These are phyloP conservation scores for Exophiala dermatitidis DNA, from an alignment of 2,329 filamentous ascomycete genomes.

Conservation along the genomic window DNA sequence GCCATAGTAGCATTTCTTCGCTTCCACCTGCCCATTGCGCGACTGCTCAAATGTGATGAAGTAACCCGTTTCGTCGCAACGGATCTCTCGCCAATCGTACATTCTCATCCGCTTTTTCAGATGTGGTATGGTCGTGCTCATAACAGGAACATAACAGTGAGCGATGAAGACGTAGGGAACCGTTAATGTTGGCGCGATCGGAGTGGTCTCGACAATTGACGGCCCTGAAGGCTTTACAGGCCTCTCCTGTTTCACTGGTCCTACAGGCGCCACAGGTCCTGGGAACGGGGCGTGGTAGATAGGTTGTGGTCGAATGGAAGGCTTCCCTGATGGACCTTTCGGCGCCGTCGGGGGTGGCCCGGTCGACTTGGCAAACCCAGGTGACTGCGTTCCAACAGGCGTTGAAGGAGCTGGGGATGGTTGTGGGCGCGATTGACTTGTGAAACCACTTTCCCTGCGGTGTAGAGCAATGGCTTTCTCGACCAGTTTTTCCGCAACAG, in stretches of 20 bases:
- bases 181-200: slow-evolving; percentile 62
- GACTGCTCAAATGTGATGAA: slow-evolving; percentile 85
- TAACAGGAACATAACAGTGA: slow-evolving; percentile 77
- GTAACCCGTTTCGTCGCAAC: slow-evolving; percentile 79
- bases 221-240: slow-evolving; percentile 31
- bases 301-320: slow-evolving; percentile 32
- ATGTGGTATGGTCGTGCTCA: slow-evolving; percentile 78
- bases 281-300: slow-evolving; percentile 29
- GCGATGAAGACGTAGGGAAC: slow-evolving; percentile 86
- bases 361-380: slow-evolving; percentile 42
- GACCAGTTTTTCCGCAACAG: slow-evolving; percentile 70
- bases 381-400: slow-evolving; percentile 28
- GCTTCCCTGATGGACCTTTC: slow-evolving; percentile 66
- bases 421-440: slow-evolving; percentile 28
- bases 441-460: slow-evolving; percentile 44
- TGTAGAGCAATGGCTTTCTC: slow-evolving; percentile 65
- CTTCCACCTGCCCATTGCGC: slow-evolving; percentile 67
- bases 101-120: slow-evolving; percentile 82
- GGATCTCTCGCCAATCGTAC: slow-evolving; percentile 72
- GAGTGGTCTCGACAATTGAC: slow-evolving; percentile 57
- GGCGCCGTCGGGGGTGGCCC: slow-evolving; percentile 77
- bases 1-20: slow-evolving; percentile 68
- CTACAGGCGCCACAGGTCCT: slow-evolving; percentile 27
- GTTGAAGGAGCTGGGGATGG: slow-evolving; percentile 20
- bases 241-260: slow-evolving; percentile 8